phyloP scores from a whole-genome alignment of 805 yeast species.

The Ogataea minuta region DNA sequence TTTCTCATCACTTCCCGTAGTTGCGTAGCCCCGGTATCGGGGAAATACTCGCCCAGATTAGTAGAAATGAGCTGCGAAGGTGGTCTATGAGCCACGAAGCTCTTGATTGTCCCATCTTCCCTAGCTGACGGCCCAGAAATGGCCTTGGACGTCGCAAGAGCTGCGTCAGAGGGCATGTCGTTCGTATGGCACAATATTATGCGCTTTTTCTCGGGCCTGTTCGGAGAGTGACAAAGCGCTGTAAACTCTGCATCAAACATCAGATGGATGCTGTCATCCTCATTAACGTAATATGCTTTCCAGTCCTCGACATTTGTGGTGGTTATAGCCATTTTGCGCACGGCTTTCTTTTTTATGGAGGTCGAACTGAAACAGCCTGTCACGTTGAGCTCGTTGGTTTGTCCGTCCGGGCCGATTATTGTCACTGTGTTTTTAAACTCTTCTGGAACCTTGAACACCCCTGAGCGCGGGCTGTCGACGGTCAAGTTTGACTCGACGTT shows the following conservation, averaged over 20 bases:
- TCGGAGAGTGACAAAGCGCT: conserved; percentile 75
- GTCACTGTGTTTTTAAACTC: conserved; percentile 40
- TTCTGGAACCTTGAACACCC: conserved; percentile 2
- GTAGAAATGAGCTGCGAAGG: conserved; percentile 89
- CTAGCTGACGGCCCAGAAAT: conserved; percentile 4
- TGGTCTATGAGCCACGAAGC: conserved; percentile 84
- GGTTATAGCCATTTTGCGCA: conserved; percentile 54
- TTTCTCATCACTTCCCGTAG: conserved; percentile 79
- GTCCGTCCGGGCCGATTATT: conserved; percentile 74
- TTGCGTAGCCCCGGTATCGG: conserved; percentile 69
- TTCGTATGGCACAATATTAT: conserved; percentile 63
- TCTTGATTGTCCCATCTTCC: conserved; percentile 33
- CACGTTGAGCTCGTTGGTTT: conserved; percentile 63
- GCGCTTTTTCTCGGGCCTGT: conserved; percentile 66
- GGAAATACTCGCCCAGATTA: conserved; percentile 87
- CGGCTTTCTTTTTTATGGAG: conserved; percentile 66
- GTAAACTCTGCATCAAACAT: conserved; percentile 79
- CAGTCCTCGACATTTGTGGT: conserved; percentile 45
- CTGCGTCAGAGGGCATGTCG: conserved; percentile 55
- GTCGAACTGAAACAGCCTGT: conserved; percentile 80
- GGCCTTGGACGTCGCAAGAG: conserved; percentile 12
- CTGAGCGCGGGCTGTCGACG: background rate
- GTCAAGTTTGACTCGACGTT: conserved; percentile 16
- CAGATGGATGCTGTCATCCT: conserved; percentile 40
- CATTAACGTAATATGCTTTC: conserved; percentile 56